Base-by-base conservation (phyloP, 768 basidiomycete genomes). In the Tylopilus subfusipes region DNA sequence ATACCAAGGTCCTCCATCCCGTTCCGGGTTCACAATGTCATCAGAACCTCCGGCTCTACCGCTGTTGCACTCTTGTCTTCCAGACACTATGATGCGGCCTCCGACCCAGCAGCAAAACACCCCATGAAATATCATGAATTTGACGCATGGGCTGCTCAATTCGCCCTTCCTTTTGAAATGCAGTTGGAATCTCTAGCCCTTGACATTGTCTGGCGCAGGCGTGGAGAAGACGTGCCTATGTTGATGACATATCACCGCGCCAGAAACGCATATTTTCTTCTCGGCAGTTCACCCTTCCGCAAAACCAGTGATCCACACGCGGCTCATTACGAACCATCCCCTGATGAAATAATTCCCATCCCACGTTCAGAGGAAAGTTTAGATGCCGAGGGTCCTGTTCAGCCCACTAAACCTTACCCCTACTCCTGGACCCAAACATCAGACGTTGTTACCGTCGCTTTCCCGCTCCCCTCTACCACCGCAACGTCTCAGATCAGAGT, bases 341-440 rank as follows among this genome's bases (percentile, higher is more conserved):
- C 77, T 0, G 85, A 86, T 42, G 90, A 92, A 61, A 70, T 86
- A 2, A 84, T 79, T 0, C 82, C 88, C 5, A 83, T 90, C 45
- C 88, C 91, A 18, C 81, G 83, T 45, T 65, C 72, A 8, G 77
- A 75, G 55, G 88, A 88, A 68, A 76, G 74, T 55, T 67, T 86
- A 42, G 82, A 85, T 56, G 59, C 44, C 24, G 60, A 63, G 14
- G 59, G 66, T 5, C 59, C 64, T 39, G 52, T 62, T 7, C 65
- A 70, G 19, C 73, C 73, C 2, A 66, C 70, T 11, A 85, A 78
- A 58, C 89, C 88, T 4, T 82, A 83, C 25, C 88, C 93, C 0
- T 98, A 94, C 70, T 91, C 92, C 2, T 99, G 96, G 96, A 90
- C 85, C 0, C 96, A 99, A 65, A 85, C 87, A 5, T 68, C 82